Evolutionary conservation across 148 eudicot species (phyloP).

Genomic region (Persicaria tinctoria): DNA sequence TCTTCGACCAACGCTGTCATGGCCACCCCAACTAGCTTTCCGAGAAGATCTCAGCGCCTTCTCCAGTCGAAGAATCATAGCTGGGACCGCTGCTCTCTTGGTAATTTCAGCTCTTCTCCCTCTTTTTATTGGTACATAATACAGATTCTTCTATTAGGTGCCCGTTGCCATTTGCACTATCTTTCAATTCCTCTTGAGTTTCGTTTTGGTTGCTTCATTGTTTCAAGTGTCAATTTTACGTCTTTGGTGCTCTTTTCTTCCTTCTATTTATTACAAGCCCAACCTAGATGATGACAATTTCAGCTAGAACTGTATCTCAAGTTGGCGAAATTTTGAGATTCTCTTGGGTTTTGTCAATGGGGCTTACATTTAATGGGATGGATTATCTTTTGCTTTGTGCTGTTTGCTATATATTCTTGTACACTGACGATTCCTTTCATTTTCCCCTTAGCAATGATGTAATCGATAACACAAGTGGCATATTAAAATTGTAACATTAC

Average conservation of each 20-base stretch:
- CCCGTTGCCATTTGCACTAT: not conserved
- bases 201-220: not conserved
- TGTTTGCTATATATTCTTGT: not conserved
- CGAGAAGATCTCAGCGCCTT: constrained; percentile 8
- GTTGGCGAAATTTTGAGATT: not conserved
- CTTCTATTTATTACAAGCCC: not conserved
- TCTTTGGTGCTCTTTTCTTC: not conserved
- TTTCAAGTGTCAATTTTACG: not conserved
- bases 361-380: not conserved
- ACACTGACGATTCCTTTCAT: not conserved
- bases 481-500: not conserved
- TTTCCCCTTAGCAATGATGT: not conserved
- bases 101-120: not conserved
- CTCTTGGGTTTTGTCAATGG: not conserved
- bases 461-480: not conserved
- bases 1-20: not conserved
- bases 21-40: not conserved
- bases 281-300: not conserved
- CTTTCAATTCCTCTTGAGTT: not conserved
- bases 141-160: not conserved
- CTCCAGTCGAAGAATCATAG: not conserved
- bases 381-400: not conserved
- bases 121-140: not conserved
- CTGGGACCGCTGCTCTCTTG: not conserved
- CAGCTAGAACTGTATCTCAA: not conserved